Evolutionary conservation across 169 alveolate species (phyloP), one percentile per base, ranked within the genome.

Genomic region (Cryptosporidium canis): DNA sequence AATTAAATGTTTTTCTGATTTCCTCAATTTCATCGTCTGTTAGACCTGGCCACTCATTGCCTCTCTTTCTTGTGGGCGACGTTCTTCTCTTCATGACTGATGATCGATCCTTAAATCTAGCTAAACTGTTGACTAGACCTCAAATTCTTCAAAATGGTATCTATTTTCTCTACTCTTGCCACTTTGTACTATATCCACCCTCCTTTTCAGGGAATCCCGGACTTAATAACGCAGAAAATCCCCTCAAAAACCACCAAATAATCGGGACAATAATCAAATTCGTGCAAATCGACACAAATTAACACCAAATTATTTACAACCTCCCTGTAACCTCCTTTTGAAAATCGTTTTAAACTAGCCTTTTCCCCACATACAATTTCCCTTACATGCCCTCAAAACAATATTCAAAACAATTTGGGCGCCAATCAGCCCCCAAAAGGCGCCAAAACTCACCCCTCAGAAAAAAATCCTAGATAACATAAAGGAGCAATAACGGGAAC

Each of bases 11-110:
- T 91, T 98, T 99, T 71, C 98, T 96, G 82, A 98, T 97, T 93
- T 98, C 99, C 47, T 97, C 98, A 51, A 98, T 96, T 91, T 98
- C 99, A 61, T 98, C 99, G 90, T 97, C 99, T 29, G 99, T 96
- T 61, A 97, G 92, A 14, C 98, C 97, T 56, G 97, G 95, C 90
- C 96, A 90, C 71, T 87, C 96, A 91, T 91, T 92, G 27, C 93
- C 92, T 91, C 92, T 83, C 44, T 68, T 67, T 37, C 90, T 53
- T n/a, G 77, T 68, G 3, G 90, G 90, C 6, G 90, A 83, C 9
- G 83, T 83, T 41, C 85, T 83, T 68, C 83, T 83, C 41, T 63
- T 77, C 87, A 77, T 77, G 7, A 21, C 27, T 29, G 2, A 61
- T 29, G 33, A 33, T 27, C 11, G 18, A 27, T n/a, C 33, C 8